Evolutionary conservation across 176 grass and related monocot genomes (phyloP).

Genomic region (Paspalum notatum): DNA sequence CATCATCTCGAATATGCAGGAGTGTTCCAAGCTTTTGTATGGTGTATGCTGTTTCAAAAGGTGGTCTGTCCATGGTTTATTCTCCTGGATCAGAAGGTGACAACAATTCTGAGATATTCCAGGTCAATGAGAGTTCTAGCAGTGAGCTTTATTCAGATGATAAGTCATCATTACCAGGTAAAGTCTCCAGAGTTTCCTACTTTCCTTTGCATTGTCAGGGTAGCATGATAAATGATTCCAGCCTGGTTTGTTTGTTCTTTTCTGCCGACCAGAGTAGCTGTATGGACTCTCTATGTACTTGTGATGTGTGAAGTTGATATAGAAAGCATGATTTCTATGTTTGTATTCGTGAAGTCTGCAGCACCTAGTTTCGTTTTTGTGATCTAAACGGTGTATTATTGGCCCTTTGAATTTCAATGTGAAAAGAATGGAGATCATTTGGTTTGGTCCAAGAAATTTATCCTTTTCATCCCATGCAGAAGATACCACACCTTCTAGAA

Average conservation of each 20-base stretch:
- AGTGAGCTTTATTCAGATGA: slow-evolving; percentile 42
- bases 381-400: slow-evolving; percentile 20
- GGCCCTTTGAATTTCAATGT: slow-evolving; percentile 25
- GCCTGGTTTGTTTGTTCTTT: slow-evolving; percentile 27
- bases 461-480: slow-evolving; percentile 45
- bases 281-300: slow-evolving; percentile 33
- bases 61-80: slow-evolving; percentile 50
- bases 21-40: slow-evolving; percentile 54
- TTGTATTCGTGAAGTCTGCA: slow-evolving; percentile 28
- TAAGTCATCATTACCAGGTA: slow-evolving; percentile 45
- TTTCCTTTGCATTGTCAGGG: slow-evolving; percentile 2
- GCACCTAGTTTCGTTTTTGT: slow-evolving; percentile 27
- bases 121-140: slow-evolving; percentile 31
- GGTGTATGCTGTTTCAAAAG: slow-evolving; percentile 58
- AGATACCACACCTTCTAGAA: slow-evolving; percentile 42
- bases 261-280: slow-evolving; percentile 17
- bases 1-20: slow-evolving; percentile 44
- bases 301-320: slow-evolving; percentile 18
- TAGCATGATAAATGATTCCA: slow-evolving; percentile 24
- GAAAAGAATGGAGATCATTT: slow-evolving; percentile 26
- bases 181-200: slow-evolving; percentile 6
- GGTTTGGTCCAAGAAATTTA: slow-evolving; percentile 28
- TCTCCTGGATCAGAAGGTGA: slow-evolving; percentile 38
- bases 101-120: slow-evolving; percentile 27
- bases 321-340: slow-evolving; percentile 3